phyloP scores from a whole-genome alignment of 2,329 filamentous ascomycete genomes.

The Zymoseptoria pseudotritici region DNA sequence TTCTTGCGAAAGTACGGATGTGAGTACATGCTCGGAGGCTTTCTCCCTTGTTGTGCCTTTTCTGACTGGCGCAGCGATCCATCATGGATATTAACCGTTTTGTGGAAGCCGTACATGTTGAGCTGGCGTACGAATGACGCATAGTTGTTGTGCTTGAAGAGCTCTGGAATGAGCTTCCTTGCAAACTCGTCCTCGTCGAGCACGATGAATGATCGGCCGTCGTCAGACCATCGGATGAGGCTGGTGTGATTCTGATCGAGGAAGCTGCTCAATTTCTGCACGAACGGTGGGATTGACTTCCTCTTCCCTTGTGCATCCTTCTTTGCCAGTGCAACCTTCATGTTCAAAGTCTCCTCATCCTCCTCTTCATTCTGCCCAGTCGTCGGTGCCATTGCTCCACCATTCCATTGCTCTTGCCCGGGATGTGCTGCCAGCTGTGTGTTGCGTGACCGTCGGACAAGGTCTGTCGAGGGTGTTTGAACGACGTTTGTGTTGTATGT shows the following conservation, averaged over 20 bases:
- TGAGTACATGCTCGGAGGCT: conserved; percentile 96
- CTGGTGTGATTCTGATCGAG: conserved; percentile 90
- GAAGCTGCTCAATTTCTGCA: conserved; percentile 96
- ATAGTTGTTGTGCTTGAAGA: conserved; percentile 98
- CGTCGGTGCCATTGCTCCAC: conserved; percentile 31
- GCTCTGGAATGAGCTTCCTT: conserved; percentile 63
- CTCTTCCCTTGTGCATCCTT: conserved; percentile 80
- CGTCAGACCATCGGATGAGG: conserved; percentile 92
- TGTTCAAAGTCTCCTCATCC: conserved; percentile 67
- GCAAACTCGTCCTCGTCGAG: conserved; percentile 89
- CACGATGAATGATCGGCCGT: conserved; percentile 93
- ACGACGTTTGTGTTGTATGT: conserved; percentile 16
- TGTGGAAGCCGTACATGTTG: conserved; percentile 99
- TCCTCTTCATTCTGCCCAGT: conserved; percentile 48
- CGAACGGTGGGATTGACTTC: conserved; percentile 95
- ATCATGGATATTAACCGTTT: conserved; percentile 71
- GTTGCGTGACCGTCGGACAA: conserved; percentile 41
- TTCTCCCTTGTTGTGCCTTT: conserved; percentile 82
- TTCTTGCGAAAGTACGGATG: conserved; percentile 94
- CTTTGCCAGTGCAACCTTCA: conserved; percentile 72
- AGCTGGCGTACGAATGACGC: conserved; percentile 96
- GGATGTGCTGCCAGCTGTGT: conserved; percentile 33
- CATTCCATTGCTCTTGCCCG: conserved; percentile 35
- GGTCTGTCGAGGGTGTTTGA: conserved; percentile 32
- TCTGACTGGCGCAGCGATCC: conserved; percentile 97